Evolutionary conservation across 306 rosid species (phyloP).

Genomic region (Sphenostylis stenocarpa): DNA sequence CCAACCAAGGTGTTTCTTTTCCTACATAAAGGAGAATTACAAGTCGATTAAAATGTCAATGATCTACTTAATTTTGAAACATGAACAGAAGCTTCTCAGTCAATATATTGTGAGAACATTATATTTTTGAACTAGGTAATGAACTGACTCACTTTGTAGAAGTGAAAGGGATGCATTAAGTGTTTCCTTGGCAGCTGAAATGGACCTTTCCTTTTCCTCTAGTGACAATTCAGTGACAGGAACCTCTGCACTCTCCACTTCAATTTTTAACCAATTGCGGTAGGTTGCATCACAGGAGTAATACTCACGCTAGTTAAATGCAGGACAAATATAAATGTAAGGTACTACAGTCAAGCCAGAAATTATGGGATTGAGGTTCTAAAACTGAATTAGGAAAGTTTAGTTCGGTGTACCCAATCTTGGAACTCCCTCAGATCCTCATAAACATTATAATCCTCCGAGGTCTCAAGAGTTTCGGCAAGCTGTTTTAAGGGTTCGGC

Average conservation of each 20-base stretch:
- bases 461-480: slow-evolving; percentile 61
- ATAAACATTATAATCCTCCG: slow-evolving; percentile 55
- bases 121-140: slow-evolving; percentile 17
- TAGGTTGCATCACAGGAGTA: slow-evolving; percentile 97
- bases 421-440: slow-evolving; percentile 86
- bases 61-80: neutral
- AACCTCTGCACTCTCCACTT: slow-evolving; percentile 75
- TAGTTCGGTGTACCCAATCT: slow-evolving; percentile 73
- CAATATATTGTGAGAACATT: slow-evolving; percentile 19
- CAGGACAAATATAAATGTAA: slow-evolving; percentile 10
- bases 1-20: slow-evolving; percentile 78
- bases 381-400: slow-evolving; percentile 15
- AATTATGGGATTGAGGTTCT: slow-evolving; percentile 13
- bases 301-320: slow-evolving; percentile 71
- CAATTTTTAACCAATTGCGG: slow-evolving; percentile 95
- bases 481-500: slow-evolving; percentile 97
- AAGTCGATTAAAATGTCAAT: slow-evolving; percentile 16
- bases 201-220: slow-evolving; percentile 78
- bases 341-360: slow-evolving; percentile 14
- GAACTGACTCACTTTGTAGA: slow-evolving; percentile 67
- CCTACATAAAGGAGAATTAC: slow-evolving; percentile 48
- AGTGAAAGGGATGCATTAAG: slow-evolving; percentile 68
- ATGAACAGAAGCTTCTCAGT: neutral
- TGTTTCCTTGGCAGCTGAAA: slow-evolving; percentile 79
- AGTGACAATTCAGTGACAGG: slow-evolving; percentile 60